Percentiles rank a stretch among this genome's conserved stretches.
Evolutionary conservation across 331 rosid species (phyloP).

Genomic region (Quercus tomentella): DNA sequence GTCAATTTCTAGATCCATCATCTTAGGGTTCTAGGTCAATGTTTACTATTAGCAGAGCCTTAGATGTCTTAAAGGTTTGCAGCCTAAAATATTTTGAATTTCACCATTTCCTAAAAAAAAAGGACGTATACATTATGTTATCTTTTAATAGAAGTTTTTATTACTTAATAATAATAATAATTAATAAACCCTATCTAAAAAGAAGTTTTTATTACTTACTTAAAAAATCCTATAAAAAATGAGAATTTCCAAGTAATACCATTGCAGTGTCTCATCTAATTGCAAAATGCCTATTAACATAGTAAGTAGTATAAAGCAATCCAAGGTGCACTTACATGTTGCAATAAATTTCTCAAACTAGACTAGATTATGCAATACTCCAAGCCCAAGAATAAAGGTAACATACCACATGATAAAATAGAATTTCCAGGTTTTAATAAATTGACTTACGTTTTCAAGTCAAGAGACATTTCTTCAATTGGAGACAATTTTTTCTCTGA

Average conservation of each 20-base stretch:
- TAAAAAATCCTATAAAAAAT: background rate
- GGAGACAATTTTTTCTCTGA: slow-evolving; percentile 57
- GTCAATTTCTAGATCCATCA: background rate
- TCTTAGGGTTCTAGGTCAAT: background rate
- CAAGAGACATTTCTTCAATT: slow-evolving; percentile 74
- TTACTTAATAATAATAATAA: too few relatives aligned
- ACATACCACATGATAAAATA: background rate
- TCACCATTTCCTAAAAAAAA: background rate
- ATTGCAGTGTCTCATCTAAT: background rate
- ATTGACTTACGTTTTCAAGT: slow-evolving; percentile 79
- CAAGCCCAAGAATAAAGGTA: slow-evolving; percentile 1
- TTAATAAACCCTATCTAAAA: too few relatives aligned
- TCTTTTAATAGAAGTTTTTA: background rate
- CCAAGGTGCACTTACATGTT: background rate
- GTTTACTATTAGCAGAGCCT: background rate
- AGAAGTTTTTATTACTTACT: too few relatives aligned
- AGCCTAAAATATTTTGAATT: background rate
- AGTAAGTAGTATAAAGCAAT: background rate
- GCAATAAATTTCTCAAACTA: background rate
- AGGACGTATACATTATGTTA: background rate
- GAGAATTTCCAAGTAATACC: background rate
- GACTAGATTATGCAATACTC: background rate
- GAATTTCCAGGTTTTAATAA: slow-evolving; percentile 10
- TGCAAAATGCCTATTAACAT: background rate
- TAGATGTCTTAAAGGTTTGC: background rate